phyloP scores from a whole-genome alignment of 805 yeast species.

The Sporopachydermia lactativora region DNA sequence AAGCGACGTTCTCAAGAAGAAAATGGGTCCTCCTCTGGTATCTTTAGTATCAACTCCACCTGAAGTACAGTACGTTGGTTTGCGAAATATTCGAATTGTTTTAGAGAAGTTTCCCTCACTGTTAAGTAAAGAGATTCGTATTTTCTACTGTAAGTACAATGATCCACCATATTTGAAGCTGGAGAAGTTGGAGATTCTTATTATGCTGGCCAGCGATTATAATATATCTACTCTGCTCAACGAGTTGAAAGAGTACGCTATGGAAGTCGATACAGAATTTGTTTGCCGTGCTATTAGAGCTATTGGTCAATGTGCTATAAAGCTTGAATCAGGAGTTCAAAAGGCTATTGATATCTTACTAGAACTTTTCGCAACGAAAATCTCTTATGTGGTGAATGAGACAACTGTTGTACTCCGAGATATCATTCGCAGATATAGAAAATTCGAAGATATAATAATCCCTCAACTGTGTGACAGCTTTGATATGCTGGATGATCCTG shows the following conservation, averaged over 20 bases:
- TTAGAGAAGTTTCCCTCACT: conserved; percentile 79
- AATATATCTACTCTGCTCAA: conserved; percentile 49
- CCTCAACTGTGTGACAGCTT: conserved; percentile 27
- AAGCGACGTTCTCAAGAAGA: conserved; percentile 37
- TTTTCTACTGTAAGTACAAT: conserved; percentile 77
- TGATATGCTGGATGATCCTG: conserved; percentile 56
- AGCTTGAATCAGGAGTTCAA: conserved; percentile 45
- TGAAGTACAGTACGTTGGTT: conserved; percentile 88
- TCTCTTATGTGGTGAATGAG: conserved; percentile 70
- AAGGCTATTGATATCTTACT: conserved; percentile 50
- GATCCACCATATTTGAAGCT: conserved; percentile 85
- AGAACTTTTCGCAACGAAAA: conserved; percentile 46
- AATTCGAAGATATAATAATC: conserved; percentile 31
- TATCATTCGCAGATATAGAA: conserved; percentile 64
- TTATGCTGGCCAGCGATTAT: conserved; percentile 52
- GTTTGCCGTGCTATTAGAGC: conserved; percentile 81
- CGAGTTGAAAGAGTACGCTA: conserved; percentile 76
- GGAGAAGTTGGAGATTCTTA: conserved; percentile 79
- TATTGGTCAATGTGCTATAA: conserved; percentile 78
- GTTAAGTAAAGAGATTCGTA: conserved; percentile 66
- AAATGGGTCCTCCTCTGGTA: conserved; percentile 74
- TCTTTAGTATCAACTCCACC: conserved; percentile 81
- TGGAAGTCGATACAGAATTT: conserved; percentile 77
- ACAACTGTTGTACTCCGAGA: conserved; percentile 62
- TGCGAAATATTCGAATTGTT: conserved; percentile 80